Evolutionary conservation across 331 rosid species (phyloP).

Genomic region (Acacia pycnantha): DNA sequence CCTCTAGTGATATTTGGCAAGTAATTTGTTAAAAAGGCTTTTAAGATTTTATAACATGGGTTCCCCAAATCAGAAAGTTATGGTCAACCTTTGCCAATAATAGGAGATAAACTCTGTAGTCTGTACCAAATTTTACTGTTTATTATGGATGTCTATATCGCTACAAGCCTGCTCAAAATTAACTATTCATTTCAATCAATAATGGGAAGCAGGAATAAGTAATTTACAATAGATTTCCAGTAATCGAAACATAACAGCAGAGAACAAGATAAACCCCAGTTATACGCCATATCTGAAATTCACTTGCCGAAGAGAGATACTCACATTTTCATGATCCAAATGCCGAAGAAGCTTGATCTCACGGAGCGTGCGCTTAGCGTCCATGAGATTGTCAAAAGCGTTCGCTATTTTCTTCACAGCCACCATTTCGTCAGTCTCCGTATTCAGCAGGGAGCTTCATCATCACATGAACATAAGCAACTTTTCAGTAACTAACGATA

Average conservation of each 20-base stretch:
- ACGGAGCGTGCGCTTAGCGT: constrained; percentile 96
- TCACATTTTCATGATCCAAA: constrained; percentile 94
- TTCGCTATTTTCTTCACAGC: constrained; percentile 95
- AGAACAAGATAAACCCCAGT: background rate
- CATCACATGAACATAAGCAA: constrained; percentile 16
- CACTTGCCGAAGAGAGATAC: constrained; percentile 16
- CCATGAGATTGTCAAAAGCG: constrained; percentile 92
- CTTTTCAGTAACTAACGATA: constrained; percentile 20
- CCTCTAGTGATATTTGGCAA: background rate
- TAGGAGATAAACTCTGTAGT: background rate
- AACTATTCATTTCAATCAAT: background rate
- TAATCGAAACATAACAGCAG: background rate
- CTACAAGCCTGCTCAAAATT: background rate
- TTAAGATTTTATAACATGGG: background rate
- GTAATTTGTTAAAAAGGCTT: background rate
- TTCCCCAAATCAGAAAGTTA: background rate
- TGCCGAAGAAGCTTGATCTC: constrained; percentile 98
- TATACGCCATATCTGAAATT: background rate
- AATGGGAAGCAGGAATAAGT: background rate
- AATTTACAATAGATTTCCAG: background rate
- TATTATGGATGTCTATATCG: constrained; percentile 12
- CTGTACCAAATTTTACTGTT: background rate
- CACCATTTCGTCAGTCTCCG: constrained; percentile 90
- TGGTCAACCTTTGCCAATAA: constrained; percentile 31
- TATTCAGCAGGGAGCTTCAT: constrained; percentile 79